Evolutionary conservation across 352 stramenopile species (phyloP), one percentile per base, ranked within the genome.

Genomic region (Plasmopara viticola): DNA sequence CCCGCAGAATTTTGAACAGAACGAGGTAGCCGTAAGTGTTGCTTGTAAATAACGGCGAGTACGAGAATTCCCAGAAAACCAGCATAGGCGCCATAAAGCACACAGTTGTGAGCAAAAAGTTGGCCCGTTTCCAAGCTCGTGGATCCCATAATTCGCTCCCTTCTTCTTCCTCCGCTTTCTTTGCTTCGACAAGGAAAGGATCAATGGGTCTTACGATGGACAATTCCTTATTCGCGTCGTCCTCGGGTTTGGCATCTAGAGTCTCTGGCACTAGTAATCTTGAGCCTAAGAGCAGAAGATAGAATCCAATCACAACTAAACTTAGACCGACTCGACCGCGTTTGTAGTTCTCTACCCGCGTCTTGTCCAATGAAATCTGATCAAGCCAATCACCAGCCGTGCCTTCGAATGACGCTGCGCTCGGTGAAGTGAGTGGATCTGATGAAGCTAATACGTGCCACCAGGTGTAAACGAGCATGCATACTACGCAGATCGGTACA

Each of bases 11-110:
- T 60, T 98, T 97, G 60, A 97, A 95, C n/a, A 78, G 49, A 9
- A 97, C 54, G 30, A 97, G 75, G 44, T 94, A 95, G 17, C 66
- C 62, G 62, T 97, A 97, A 48, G 97, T 94, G 51, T 97, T 86
- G 35, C 74, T 68, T 8, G 87, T 91, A 53, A 98, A 98, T 15
- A 65, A 58, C 14, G 79, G 53, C 20, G 92, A 98, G 74, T 98
- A 99, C 8, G 88, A 97, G 57, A 98, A 98, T 64, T 98, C 96
- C 75, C 90, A 97, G n/a, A 97, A 72, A 37, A 95, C 70, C n/a
- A 98, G 70, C 47, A 98, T 69, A 13, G 85, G 53, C 29, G 70
- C 68, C 71, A 97, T 83, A 53, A 97, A 83, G 14, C 57, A 68
- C n/a, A 97, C 52, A 0, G 83, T 86, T 9, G 74, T 72, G 29